Conservation (phyloP, 2,329 filamentous ascomycete species). For the Ascochyta fabae region DNA sequence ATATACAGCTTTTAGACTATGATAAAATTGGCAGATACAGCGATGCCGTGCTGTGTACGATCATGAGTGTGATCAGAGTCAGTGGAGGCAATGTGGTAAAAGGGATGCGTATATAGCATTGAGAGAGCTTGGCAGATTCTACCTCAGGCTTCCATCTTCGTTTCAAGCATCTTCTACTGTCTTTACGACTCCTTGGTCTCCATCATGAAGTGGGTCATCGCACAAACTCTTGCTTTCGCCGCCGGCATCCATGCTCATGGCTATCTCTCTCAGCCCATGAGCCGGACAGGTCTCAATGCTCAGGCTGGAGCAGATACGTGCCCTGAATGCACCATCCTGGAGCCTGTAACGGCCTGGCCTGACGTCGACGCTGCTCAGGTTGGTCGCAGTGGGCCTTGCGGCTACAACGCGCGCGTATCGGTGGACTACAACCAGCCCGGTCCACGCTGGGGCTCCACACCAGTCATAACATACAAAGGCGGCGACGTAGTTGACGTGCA, state of each 20-base stretch:
- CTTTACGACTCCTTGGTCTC: neutral
- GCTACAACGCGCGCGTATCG: slow-evolving; percentile 46
- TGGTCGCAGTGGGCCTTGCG: slow-evolving; percentile 42
- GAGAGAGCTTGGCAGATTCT: neutral
- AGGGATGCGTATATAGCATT: slow-evolving; percentile 3
- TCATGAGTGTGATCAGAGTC: neutral
- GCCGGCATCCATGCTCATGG: slow-evolving; percentile 37
- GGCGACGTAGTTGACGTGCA: slow-evolving; percentile 42
- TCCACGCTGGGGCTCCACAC: slow-evolving; percentile 36
- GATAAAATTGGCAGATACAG: slow-evolving; percentile 13
- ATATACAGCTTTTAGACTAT: slow-evolving; percentile 8
- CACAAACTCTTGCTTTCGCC: slow-evolving; percentile 29
- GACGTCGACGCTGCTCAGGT: slow-evolving; percentile 37
- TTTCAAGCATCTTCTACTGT: neutral
- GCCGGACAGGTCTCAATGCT: slow-evolving; percentile 43
- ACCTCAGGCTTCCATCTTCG: neutral
- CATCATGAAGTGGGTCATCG: slow-evolving; percentile 28
- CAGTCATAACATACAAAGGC: slow-evolving; percentile 39
- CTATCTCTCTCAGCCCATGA: slow-evolving; percentile 43
- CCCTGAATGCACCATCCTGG: slow-evolving; percentile 45
- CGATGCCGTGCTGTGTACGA: neutral
- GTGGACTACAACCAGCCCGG: slow-evolving; percentile 46
- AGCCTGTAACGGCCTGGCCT: slow-evolving; percentile 44
- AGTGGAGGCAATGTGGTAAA: neutral
- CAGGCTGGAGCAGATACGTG: slow-evolving; percentile 42